phyloP scores from a whole-genome alignment of 352 stramenopile genomes.

The Thraustochytrium sp. region DNA sequence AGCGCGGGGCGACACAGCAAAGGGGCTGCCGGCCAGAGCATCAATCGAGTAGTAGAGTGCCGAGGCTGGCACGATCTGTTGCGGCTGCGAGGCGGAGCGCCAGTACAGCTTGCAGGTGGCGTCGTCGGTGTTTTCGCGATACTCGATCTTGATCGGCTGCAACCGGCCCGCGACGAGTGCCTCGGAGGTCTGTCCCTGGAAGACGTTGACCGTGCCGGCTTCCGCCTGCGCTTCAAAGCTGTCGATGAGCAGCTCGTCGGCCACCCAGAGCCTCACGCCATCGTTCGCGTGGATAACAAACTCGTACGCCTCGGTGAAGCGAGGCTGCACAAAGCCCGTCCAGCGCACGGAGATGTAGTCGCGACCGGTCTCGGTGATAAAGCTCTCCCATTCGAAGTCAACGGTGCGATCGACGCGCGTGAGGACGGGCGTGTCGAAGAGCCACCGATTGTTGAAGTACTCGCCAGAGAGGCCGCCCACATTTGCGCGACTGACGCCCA shows the following conservation, averaged over 20 bases:
- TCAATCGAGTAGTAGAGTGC: neutral
- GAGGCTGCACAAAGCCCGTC: conserved; percentile 80
- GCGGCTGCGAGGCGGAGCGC: conserved; percentile 76
- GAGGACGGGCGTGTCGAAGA: conserved; percentile 72
- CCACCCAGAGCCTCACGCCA: conserved; percentile 76
- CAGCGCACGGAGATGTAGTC: conserved; percentile 90
- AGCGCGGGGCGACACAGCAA: neutral
- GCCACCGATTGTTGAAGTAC: conserved; percentile 94
- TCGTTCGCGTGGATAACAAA: conserved; percentile 81
- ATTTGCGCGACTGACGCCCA: neutral
- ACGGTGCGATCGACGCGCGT: conserved; percentile 75
- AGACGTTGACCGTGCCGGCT: conserved; percentile 51
- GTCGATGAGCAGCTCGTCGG: conserved; percentile 70
- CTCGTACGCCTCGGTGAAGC: conserved; percentile 76
- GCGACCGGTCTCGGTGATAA: conserved; percentile 77
- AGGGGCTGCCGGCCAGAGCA: neutral
- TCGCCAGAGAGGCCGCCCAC: conserved; percentile 64
- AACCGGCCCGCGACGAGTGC: conserved; percentile 69
- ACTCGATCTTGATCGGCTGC: conserved; percentile 80
- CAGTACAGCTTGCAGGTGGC: conserved; percentile 76
- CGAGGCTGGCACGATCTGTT: conserved; percentile 66
- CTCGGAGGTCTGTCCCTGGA: conserved; percentile 54
- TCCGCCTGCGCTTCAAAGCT: conserved; percentile 68
- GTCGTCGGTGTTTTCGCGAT: conserved; percentile 77
- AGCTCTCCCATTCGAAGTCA: conserved; percentile 82